Base-by-base conservation (phyloP, 2,329 filamentous ascomycete genomes). In the Lojkania enalia region DNA sequence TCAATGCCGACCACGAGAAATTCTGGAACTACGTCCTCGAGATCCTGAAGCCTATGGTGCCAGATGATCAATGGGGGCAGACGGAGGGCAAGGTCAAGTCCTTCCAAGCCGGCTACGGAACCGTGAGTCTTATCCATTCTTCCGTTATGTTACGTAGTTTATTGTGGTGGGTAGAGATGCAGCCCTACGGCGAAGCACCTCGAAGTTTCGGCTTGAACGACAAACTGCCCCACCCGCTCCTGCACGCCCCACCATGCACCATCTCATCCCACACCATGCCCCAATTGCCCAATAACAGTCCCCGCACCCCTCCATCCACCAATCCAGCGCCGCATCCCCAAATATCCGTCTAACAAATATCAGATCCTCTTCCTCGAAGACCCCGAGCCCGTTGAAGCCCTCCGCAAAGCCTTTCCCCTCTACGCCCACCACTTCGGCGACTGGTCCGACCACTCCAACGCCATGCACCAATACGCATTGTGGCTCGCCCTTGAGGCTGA, bases 291-390 rank as follows among this genome's bases (percentile, higher is more conserved):
- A 7, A 11, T 20, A 23, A 16, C 15, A 39, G n/a, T 9, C 23
- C 14, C 16, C 27, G 4, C 18, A 16, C 27, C n/a, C 20, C 31
- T 21, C 11, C 18, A 19, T 25, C 39, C 32, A 32, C 18, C 20
- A 35, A 37, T 15, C 35, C 9, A 19, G 14, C 15, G 9, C 19
- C 12, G 20, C 15, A 13, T 7, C 14, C 35, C 16, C 18, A 11
- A 25, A 16, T 12, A 6, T 18, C 20, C 20, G 9, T n/a, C 31
- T 14, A 4, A 35, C 20, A 5, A 31, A 32, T 51, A 20, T 12
- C 48, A 83, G 82, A 73, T 92, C 60, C 82, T 96, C 61, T 96
- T 95, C 82, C 95, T 88, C 77, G 85, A 89, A 73, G 88, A 95
- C 75, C 79, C 83, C 54, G 74, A 79, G 42, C 78, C 81, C 57